Percentiles rank a stretch among this genome's conserved stretches.
Conservation (phyloP, 2,329 filamentous ascomycete species). For the Xylariales sp. region DNA sequence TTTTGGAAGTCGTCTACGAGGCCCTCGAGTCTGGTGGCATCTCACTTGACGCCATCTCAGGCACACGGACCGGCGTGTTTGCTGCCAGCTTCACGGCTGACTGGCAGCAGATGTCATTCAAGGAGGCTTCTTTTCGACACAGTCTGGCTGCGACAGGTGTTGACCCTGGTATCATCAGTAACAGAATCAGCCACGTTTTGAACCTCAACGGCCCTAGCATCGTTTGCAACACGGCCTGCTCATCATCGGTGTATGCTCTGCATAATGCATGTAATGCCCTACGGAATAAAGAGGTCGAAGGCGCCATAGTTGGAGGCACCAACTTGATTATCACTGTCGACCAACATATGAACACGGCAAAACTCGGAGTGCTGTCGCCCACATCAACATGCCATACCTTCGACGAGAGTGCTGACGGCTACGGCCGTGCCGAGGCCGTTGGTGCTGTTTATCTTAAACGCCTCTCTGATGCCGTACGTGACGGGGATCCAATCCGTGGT, state of each 20-base stretch:
- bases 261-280: constrained; percentile 25
- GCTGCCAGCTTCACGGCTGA: constrained; percentile 13
- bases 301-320: constrained; percentile 30
- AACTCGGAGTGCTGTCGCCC: constrained; percentile 28
- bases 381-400: constrained; percentile 26
- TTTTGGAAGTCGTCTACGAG: constrained; percentile 34
- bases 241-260: constrained; percentile 30
- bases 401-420: constrained; percentile 23
- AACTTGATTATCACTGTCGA: constrained; percentile 30
- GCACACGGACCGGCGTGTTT: constrained; percentile 23
- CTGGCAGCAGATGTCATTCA: constrained; percentile 13
- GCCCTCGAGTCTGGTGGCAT: constrained; percentile 33
- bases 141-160: constrained; percentile 18
- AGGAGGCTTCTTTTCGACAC: constrained; percentile 11
- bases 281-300: constrained; percentile 23
- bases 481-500: constrained; percentile 19
- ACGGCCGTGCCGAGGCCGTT: constrained; percentile 18
- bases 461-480: constrained; percentile 16
- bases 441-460: constrained; percentile 16
- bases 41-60: constrained; percentile 18
- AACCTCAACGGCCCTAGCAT: constrained; percentile 27
- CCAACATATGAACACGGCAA: constrained; percentile 23
- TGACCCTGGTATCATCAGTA: constrained; percentile 24
- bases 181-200: constrained; percentile 29
- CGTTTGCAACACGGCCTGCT: constrained; percentile 32